Evolutionary conservation across 148 eudicot species (phyloP), one percentile per base, ranked within the genome.

Genomic region (Beta vulgaris): DNA sequence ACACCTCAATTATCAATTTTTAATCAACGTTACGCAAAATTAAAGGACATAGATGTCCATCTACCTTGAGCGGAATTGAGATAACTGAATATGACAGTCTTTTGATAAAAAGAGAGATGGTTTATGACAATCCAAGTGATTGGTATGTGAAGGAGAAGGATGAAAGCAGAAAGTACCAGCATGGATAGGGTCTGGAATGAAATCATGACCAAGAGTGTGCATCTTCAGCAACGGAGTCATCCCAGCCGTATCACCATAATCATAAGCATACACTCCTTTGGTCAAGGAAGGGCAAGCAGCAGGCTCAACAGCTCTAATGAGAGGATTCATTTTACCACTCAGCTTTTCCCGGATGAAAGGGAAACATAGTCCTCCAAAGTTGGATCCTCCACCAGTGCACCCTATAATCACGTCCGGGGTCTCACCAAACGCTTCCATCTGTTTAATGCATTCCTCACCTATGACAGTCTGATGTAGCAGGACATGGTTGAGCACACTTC

Each of bases 161-260:
- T 26, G 9, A 59, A 62, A 53, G 12, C 31, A 51, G 25, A 48
- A 28, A 43, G 5, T 82, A 91, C 98, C 98, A 62, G 98, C 87
- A 80, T 94, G 98, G 60, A 94, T 94, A n/a, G 98, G 98, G 74
- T 94, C 98, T 0, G 98, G 98, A 74, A 94, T 86, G 69, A 94
- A 94, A 71, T 90, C 97, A 78, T 94, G 98, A 53, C 98, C 98
- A 71, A 94, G 96, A 2, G 98, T 94, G 69, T 94, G 98, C 98
- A 94, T 94, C 89, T 94, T 94, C 91, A 94, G 85, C 73, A 94
- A 72, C 0, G 98, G 98, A 34, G 98, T 94, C 91, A 94, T 49
- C 62, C 97, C 97, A 13, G 98, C 98, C 6, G 97, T 94, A 78
- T 94, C 98, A 39, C 97, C 98, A 76, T 82, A 94, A 71, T 94